Evolutionary conservation across 345 rosid genomes (phyloP), one percentile per base, ranked within the genome.

Genomic region (Hibiscus trionum): DNA sequence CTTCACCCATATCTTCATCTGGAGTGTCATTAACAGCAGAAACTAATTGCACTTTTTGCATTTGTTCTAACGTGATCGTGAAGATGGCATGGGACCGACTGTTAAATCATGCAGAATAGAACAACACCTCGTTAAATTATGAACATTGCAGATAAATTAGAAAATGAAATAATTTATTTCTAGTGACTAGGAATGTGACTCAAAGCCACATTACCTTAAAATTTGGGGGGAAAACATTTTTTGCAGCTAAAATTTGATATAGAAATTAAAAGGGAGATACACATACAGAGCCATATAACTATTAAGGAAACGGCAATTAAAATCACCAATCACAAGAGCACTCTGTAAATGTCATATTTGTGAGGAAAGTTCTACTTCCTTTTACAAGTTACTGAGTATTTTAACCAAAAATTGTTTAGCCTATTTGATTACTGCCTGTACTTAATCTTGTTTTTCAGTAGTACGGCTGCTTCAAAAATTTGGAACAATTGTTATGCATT

Each of bases 31-130:
- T 78, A 77, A 33, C 84, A 62, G 77, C 74, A 77, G 88, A 78
- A 72, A 61, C 76, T 26, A 87, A 81, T 69, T 82, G 73, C 80
- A 84, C 74, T 77, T 91, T 86, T 24, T 75, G 85, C 84, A 80
- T 87, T 78, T 88, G 97, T 82, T 88, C 91, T 76, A 91, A 74
- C 70, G 93, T 91, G 84, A 91, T 88, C 17, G 93, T 91, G 82
- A 91, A 91, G 80, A 91, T 91, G 77, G 97, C 97, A 84, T 91
- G 97, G 60, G 97, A 91, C 67, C 97, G 97, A 75, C 96, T 91
- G 58, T 85, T 70, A 66, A 69, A 71, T 72, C 82, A 85, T 79
- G 77, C 76, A 85, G 17, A 79, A 69, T 42, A 56, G 63, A 80
- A 72, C 26, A 77, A 70, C 61, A 19, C 19, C 57, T 73, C 70